These are phyloP conservation scores for Isoetes taiwanensis DNA, from an alignment of 75 land plant genomes.

Conservation along the genomic window DNA sequence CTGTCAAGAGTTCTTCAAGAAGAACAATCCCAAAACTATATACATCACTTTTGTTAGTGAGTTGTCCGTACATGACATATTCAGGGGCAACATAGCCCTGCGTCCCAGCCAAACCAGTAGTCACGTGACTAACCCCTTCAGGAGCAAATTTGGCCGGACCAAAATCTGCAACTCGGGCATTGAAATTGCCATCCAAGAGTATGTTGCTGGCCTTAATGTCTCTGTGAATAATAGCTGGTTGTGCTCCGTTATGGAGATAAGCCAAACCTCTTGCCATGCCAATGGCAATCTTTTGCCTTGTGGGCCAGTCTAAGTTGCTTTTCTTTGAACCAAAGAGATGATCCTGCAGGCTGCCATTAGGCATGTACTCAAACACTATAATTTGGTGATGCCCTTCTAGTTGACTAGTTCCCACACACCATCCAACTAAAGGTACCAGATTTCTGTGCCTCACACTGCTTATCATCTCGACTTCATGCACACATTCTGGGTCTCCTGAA, in stretches of 20 bases:
- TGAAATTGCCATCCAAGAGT: background rate
- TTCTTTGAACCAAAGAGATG: background rate
- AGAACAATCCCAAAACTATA: conserved; percentile 3
- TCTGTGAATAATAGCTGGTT: conserved; percentile 3
- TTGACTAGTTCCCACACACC: conserved; percentile 38
- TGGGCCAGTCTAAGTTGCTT: conserved; percentile 2
- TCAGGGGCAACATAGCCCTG: conserved; percentile 7
- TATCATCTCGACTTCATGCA: conserved; percentile 76
- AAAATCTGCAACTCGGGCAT: conserved; percentile 1
- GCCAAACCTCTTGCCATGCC: conserved; percentile 1
- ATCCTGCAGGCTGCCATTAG: conserved; percentile 1
- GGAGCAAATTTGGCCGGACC: background rate
- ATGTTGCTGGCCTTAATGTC: conserved; percentile 4
- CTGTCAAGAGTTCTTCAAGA: background rate
- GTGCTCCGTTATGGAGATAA: conserved; percentile 1
- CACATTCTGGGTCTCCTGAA: conserved; percentile 48
- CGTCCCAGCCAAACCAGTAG: background rate
- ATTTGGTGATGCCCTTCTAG: conserved; percentile 30
- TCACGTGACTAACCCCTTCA: background rate
- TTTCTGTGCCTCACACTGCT: conserved; percentile 62
- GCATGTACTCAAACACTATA: conserved; percentile 42
- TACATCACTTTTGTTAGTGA: background rate
- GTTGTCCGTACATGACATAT: background rate
- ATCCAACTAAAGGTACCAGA: conserved; percentile 59
- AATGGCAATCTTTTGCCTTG: conserved; percentile 1